Evolutionary conservation across 192 early-diverging fungal species (phyloP), one percentile per base, ranked within the genome.

Genomic region (Pilobolus umbonatus): DNA sequence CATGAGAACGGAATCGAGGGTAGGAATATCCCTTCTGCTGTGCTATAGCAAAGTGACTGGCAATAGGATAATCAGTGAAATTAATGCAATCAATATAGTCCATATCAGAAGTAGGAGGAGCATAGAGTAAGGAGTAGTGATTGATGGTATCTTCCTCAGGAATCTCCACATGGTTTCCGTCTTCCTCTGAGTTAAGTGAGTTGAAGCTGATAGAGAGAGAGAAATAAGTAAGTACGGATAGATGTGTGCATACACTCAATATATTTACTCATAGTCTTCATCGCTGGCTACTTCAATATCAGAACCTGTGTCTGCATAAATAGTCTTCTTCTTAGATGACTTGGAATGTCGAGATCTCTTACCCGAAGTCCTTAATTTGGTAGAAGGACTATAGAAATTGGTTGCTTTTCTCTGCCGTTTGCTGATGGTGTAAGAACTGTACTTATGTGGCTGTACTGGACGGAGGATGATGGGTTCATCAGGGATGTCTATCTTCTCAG

Each of bases 1-100:
- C 62, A 34, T 66, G 66, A 22, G 64, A 69, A 19, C 81, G 65
- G 61, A 80, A 78, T 31, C 81, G 72, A 14, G 81, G 78, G 51
- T 83, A 83, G 19, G 78, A 72, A 57, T 83, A 83, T 25, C 81
- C 81, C 7, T 72, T 76, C 30, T 83, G 75, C 45, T 83, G 81
- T 26, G 72, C 75, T 21, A 78, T 46, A 4, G 74, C 76, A 61
- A 83, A 83, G 30, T 69, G 57, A 6, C 69, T 68, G 2, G 81
- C 76, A n/a, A 64, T 67, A 28, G 75, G 72, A 24, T 62, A 67
- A 11, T 62, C 57, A 42, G 62, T 69, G 36, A 77, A 67, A 8
- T 72, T 55, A 44, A 73, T 60, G 2, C 56, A 31, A 52, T 69
- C 61, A 46, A 69, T 45, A 34, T 69, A 73, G 19, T 39, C 60